Evolutionary conservation across 495 filamentous ascomycete genomes (phyloP).

Genomic region (Podospora anserina): DNA sequence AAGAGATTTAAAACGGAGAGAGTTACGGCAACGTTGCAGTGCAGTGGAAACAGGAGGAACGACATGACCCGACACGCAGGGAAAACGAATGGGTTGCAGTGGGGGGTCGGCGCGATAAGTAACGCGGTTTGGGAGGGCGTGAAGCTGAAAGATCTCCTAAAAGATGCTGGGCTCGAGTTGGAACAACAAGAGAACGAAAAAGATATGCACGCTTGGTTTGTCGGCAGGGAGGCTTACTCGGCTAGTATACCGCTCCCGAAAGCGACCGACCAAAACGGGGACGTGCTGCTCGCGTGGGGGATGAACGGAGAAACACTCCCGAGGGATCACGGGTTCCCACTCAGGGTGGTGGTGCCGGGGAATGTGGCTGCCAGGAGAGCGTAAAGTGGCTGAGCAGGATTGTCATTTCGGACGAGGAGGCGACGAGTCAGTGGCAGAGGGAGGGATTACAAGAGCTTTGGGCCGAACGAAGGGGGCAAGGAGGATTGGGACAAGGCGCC

Average conservation of each 20-base stretch:
- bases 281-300: constrained; percentile 58
- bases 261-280: constrained; percentile 52
- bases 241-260: constrained; percentile 57
- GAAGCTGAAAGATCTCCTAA: constrained; percentile 55
- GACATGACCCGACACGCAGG: constrained; percentile 56
- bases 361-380: constrained; percentile 58
- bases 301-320: constrained; percentile 60
- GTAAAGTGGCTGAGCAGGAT: constrained; percentile 67
- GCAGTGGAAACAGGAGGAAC: constrained; percentile 59
- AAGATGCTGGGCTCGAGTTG: constrained; percentile 47
- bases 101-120: constrained; percentile 56
- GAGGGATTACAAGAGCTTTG: constrained; percentile 62
- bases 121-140: constrained; percentile 63
- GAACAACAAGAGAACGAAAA: constrained; percentile 20
- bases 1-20: constrained; percentile 49
- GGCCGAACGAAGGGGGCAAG: constrained; percentile 52
- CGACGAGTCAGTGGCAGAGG: constrained; percentile 57
- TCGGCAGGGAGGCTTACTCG: constrained; percentile 58
- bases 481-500: constrained; percentile 54
- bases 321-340: constrained; percentile 57
- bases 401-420: constrained; percentile 56
- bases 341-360: constrained; percentile 60
- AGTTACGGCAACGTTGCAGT: constrained; percentile 59
- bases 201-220: constrained; percentile 55
- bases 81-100: constrained; percentile 58